These are phyloP conservation scores for Jatropha multifida DNA, from an alignment of 441 rosid species.

Conservation along the genomic window DNA sequence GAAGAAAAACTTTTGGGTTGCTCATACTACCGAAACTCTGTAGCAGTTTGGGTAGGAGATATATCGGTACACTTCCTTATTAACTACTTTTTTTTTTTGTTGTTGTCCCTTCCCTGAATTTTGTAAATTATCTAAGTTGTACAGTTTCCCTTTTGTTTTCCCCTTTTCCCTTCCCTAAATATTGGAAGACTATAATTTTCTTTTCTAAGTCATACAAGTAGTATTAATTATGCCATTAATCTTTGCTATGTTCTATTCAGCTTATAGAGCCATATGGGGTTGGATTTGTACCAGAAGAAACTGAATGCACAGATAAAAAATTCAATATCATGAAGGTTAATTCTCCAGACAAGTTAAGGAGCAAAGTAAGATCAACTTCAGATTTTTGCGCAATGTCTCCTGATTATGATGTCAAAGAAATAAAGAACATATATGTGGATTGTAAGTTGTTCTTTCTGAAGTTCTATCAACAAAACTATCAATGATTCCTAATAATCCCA, in stretches of 20 bases:
- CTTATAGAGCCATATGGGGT: constrained; percentile 70
- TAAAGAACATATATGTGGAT: constrained; percentile 93
- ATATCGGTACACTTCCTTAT: constrained; percentile 48
- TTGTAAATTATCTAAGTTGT: constrained; percentile 1
- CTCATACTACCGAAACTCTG: constrained; percentile 68
- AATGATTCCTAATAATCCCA: constrained; percentile 13
- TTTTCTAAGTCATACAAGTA: background rate
- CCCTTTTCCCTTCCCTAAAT: constrained; percentile 7
- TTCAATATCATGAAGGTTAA: constrained; percentile 37
- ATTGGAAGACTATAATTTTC: background rate
- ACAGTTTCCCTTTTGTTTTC: background rate
- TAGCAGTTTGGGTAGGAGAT: constrained; percentile 91
- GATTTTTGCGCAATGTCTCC: constrained; percentile 50
- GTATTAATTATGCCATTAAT: constrained; percentile 1
- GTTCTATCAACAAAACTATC: constrained; percentile 7
- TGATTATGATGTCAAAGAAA: constrained; percentile 67
- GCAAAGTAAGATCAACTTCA: constrained; percentile 38
- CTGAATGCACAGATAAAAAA: constrained; percentile 39
- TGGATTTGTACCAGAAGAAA: constrained; percentile 42
- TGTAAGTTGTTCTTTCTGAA: constrained; percentile 56
- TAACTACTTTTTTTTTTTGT: background rate
- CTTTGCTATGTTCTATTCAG: constrained; percentile 35
- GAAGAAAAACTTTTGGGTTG: constrained; percentile 87
- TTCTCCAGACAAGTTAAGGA: constrained; percentile 45
- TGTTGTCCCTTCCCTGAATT: constrained; percentile 7